Percentiles rank a stretch among this genome's conserved stretches.
phyloP scores from a whole-genome alignment of 176 grass and related monocot species.

The Oryza brachyantha region DNA sequence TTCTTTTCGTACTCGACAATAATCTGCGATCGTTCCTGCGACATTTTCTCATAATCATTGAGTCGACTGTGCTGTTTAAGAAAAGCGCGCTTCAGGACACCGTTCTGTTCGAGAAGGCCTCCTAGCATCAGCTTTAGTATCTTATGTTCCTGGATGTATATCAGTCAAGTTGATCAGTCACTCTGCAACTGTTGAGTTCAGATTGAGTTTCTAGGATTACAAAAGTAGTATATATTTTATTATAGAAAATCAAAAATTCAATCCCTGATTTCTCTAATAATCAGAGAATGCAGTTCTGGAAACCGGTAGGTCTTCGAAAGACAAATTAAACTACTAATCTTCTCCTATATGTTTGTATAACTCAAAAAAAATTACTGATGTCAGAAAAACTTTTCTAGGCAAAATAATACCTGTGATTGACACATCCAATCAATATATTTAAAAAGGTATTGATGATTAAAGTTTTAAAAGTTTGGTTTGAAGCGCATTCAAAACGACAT shows the following conservation, averaged over 20 bases:
- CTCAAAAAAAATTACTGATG: no score
- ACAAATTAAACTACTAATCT: no score
- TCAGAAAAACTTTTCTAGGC: not conserved
- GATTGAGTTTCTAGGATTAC: not conserved
- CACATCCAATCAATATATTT: not conserved
- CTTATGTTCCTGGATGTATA: conserved; percentile 43
- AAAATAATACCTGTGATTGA: not conserved
- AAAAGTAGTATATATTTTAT: not conserved
- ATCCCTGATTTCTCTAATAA: no score
- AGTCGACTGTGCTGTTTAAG: conserved; percentile 51
- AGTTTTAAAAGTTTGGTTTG: not conserved
- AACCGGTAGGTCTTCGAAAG: no score
- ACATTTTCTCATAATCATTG: conserved; percentile 48
- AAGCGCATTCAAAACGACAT: not conserved
- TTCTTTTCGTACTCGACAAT: conserved; percentile 33
- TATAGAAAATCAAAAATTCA: no score
- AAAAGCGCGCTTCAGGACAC: conserved; percentile 49
- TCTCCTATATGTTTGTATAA: no score
- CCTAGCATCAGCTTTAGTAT: conserved; percentile 50
- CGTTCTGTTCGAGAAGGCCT: conserved; percentile 52
- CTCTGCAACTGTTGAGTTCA: not conserved
- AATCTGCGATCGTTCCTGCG: conserved; percentile 27
- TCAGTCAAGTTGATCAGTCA: not conserved
- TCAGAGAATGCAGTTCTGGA: no score
- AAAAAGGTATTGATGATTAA: not conserved